phyloP scores from a whole-genome alignment of 129 eudicot genomes.

The sunflower (Helianthus annuus) region DNA sequence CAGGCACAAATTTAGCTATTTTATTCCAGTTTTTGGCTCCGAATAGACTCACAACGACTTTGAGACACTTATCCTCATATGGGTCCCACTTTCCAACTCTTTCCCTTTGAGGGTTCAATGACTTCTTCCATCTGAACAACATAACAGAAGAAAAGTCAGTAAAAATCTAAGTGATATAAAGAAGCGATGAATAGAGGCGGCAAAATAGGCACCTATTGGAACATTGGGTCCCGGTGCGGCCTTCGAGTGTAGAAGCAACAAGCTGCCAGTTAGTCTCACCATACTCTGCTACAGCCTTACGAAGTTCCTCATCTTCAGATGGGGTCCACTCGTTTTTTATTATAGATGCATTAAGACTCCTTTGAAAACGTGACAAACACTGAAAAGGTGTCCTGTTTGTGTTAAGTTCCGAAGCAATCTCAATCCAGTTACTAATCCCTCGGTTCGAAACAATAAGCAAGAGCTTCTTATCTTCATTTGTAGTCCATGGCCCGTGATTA shows the following conservation, averaged over 20 bases:
- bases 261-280: slow-evolving; percentile 87
- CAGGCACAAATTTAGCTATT: slow-evolving; percentile 71
- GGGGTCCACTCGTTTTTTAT: slow-evolving; percentile 78
- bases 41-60: slow-evolving; percentile 70
- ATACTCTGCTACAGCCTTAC: slow-evolving; percentile 68
- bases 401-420: slow-evolving; percentile 53
- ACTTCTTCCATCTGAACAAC: slow-evolving; percentile 69
- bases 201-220: slow-evolving; percentile 63
- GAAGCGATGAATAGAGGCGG: background rate
- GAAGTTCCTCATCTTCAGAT: slow-evolving; percentile 69
- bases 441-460: slow-evolving; percentile 51
- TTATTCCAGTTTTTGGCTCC: slow-evolving; percentile 79
- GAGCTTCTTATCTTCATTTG: slow-evolving; percentile 67
- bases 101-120: slow-evolving; percentile 72
- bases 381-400: slow-evolving; percentile 87
- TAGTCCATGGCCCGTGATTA: slow-evolving; percentile 51
- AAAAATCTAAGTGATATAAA: background rate
- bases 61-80: slow-evolving; percentile 79
- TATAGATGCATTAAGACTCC: slow-evolving; percentile 91
- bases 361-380: slow-evolving; percentile 82
- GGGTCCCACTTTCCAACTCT: slow-evolving; percentile 69
- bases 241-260: slow-evolving; percentile 76
- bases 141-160: background rate
- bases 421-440: slow-evolving; percentile 68
- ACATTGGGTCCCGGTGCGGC: slow-evolving; percentile 93